Conservation (phyloP, 1,284 basidiomycete genomes). For the Marasmius fiardii region DNA sequence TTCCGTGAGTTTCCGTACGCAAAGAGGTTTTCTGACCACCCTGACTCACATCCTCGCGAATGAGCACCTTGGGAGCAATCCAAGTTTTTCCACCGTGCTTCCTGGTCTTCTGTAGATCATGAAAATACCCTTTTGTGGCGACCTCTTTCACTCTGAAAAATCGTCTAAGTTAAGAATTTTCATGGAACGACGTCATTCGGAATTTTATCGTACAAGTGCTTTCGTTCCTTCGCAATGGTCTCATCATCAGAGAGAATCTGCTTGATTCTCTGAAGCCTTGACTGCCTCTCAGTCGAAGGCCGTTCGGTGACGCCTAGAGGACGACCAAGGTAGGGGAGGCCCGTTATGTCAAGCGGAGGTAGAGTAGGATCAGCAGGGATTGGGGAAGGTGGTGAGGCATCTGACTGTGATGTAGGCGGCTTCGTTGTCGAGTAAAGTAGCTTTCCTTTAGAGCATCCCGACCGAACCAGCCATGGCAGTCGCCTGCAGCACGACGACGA, state of each 20-base stretch:
- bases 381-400: background rate
- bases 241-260: constrained; percentile 70
- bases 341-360: constrained; percentile 15
- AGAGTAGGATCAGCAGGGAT: constrained; percentile 17
- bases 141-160: constrained; percentile 77
- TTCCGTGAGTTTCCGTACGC: constrained; percentile 6
- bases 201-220: constrained; percentile 62
- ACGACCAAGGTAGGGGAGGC: constrained; percentile 55
- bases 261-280: constrained; percentile 66
- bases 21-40: too few relatives aligned
- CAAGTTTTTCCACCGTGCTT: constrained; percentile 92
- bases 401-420: background rate
- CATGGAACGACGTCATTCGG: constrained; percentile 4
- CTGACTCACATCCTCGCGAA: constrained; percentile 86
- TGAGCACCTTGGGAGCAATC: constrained; percentile 87
- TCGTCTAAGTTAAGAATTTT: constrained; percentile 1
- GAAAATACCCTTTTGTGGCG: constrained; percentile 83
- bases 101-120: constrained; percentile 82
- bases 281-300: constrained; percentile 54
- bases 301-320: constrained; percentile 72
- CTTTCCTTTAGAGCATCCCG: background rate
- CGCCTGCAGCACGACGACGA: background rate
- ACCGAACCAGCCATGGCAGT: background rate
- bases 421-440: background rate
- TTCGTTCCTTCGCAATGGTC: constrained; percentile 66